Evolutionary conservation across 768 basidiomycete species (phyloP), one percentile per base, ranked within the genome.

Genomic region (Tricholoma furcatifolium): DNA sequence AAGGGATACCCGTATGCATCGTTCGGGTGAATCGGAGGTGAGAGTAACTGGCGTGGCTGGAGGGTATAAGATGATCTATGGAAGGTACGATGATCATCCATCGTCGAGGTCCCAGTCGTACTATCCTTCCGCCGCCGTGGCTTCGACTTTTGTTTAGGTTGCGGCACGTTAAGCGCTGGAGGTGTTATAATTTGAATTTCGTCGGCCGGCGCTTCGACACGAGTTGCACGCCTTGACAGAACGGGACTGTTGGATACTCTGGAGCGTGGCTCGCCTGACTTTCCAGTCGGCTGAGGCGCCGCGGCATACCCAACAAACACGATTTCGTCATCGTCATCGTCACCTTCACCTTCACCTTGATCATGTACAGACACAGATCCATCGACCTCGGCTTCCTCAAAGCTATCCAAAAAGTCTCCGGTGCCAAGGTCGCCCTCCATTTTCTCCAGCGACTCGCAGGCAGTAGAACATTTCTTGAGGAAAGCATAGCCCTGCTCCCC

Each of bases 291-390:
- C 14, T 20, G 43, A 20, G 31, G 20, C 23, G 23, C 24, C 8
- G 14, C 43, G 10, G 32, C 36, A n/a, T 27, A 17, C 38, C 49
- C 47, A 18, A 53, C 21, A 35, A 56, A 52, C 23, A 41, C 27
- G 10, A 56, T 52, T 10, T 53, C 51, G 4, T 49, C 46, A 8
- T 47, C 50, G 0, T 56, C 50, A 1, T 51, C 51, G 1, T 45
- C 44, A 14, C 34, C 43, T 12, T 43, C 43, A 12, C 17, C 31
- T 8, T 35, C 32, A 18, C 23, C 38, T 3, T 34, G 36, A 6
- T 41, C 44, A 9, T 38, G 14, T 35, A 35, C 34, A 35, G 15
- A 15, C 9, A 34, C 46, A 9, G 14, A 46, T 12, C 53, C 49
- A 17, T 42, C 47, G 11, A 21, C 17, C n/a, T 39, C 34, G 14